phyloP scores from a whole-genome alignment of 2,329 filamentous ascomycete species.

The Pleomassaria siparia region DNA sequence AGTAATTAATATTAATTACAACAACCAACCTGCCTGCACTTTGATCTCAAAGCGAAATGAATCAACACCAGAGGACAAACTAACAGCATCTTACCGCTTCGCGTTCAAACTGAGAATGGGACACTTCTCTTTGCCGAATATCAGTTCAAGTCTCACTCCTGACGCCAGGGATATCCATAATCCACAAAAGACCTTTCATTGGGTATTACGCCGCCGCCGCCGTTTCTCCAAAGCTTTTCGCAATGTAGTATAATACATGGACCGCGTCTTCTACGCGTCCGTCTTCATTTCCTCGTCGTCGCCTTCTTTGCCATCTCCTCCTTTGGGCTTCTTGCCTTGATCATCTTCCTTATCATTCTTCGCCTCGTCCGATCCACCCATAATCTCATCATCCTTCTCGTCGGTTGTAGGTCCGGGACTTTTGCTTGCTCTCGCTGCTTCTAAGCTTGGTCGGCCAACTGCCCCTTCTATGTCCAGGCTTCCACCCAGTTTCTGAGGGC shows the following conservation, averaged over 20 bases:
- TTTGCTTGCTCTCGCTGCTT: slow-evolving; percentile 20
- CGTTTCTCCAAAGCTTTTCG: too few relatives aligned
- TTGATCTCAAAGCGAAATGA: too few relatives aligned
- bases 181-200: neutral
- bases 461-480: slow-evolving; percentile 39
- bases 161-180: neutral
- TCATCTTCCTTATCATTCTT: slow-evolving; percentile 19
- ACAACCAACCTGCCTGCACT: too few relatives aligned
- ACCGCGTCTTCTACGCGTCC: slow-evolving; percentile 9
- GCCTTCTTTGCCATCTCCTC: neutral
- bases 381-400: slow-evolving; percentile 21
- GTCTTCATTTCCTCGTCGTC: slow-evolving; percentile 26
- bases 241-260: neutral
- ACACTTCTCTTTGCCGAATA: too few relatives aligned
- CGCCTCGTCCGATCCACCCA: slow-evolving; percentile 14
- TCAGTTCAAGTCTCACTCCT: neutral
- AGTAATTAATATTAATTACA: too few relatives aligned
- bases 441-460: slow-evolving; percentile 37
- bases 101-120: too few relatives aligned
- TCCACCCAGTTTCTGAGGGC: slow-evolving; percentile 68
- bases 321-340: too few relatives aligned
- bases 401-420: slow-evolving; percentile 22
- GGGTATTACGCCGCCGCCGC: too few relatives aligned
- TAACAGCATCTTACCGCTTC: too few relatives aligned
- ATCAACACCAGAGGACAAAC: too few relatives aligned